A percentile compares a stretch with the other conserved stretches of the same genome.
Conservation (phyloP, 2,329 filamentous ascomycete genomes). For the Trichoderma sp. region DNA sequence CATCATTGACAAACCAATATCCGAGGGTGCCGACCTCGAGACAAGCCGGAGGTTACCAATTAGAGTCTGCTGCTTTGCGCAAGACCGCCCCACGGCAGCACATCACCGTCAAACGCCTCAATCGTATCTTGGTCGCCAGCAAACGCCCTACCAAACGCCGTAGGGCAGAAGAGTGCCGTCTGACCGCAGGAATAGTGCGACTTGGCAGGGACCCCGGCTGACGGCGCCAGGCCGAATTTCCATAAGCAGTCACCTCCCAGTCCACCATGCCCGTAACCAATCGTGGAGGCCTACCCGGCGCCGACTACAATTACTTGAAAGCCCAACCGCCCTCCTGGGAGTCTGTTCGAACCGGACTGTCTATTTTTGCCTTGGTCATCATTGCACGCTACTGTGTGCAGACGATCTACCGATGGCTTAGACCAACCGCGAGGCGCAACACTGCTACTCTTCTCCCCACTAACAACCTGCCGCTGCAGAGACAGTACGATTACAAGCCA, state of each 20-base stretch:
- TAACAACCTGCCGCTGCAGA: constrained; percentile 24
- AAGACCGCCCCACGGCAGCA: constrained; percentile 10
- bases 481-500: constrained; percentile 20
- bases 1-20: neutral
- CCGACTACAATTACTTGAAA: constrained; percentile 29
- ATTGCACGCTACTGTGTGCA: constrained; percentile 34
- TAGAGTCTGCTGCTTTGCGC: constrained; percentile 10
- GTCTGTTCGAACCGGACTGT: constrained; percentile 30
- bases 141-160: constrained; percentile 30
- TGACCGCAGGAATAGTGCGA: constrained; percentile 37
- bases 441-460: constrained; percentile 19
- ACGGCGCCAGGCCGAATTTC: constrained; percentile 33
- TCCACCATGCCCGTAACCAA: constrained; percentile 33
- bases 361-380: constrained; percentile 36
- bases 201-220: constrained; percentile 31
- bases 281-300: constrained; percentile 32
- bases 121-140: constrained; percentile 18
- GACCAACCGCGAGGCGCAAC: constrained; percentile 27
- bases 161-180: constrained; percentile 33
- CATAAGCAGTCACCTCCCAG: constrained; percentile 27
- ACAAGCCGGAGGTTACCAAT: constrained; percentile 11
- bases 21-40: constrained; percentile 13
- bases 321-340: constrained; percentile 31
- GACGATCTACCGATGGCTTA: constrained; percentile 29
- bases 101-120: constrained; percentile 15